Conservation (phyloP, 139 green algal species). For the Bryopsis sp. region DNA sequence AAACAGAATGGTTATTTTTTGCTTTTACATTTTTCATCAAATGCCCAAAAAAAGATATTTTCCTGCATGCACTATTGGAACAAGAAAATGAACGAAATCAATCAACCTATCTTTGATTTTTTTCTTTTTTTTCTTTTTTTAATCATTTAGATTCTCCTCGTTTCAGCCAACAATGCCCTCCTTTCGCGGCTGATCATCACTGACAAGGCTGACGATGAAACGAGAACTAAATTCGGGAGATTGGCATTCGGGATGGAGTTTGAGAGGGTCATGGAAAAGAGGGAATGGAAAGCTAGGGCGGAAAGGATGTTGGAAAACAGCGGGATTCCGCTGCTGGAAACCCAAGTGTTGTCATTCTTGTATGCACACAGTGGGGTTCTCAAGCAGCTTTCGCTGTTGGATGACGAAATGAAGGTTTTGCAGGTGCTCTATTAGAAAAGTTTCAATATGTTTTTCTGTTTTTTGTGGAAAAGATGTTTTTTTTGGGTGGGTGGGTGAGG, state of each 20-base stretch:
- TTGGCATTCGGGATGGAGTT: background rate
- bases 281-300: conserved; percentile 1
- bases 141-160: conserved; percentile 7
- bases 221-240: background rate
- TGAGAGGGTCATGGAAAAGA: background rate
- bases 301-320: conserved; percentile 9
- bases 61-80: no score
- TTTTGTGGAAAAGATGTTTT: no score
- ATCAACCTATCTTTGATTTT: background rate
- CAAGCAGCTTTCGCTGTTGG: conserved; percentile 9
- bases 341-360: conserved; percentile 13
- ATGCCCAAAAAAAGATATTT: no score
- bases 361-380: background rate
- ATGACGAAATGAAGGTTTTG: conserved; percentile 4
- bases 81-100: no score
- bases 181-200: conserved; percentile 11
- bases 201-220: conserved; percentile 8
- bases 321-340: conserved; percentile 15
- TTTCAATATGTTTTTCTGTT: no score
- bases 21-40: no score
- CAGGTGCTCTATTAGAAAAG: conserved; percentile 11
- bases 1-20: no score
- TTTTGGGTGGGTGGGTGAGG: no score
- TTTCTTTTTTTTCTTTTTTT: background rate
- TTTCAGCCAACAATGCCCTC: conserved; percentile 1